Evolutionary conservation across 176 grass and related monocot genomes (phyloP), one percentile per base, ranked within the genome.

Genomic region (Oryza punctata): DNA sequence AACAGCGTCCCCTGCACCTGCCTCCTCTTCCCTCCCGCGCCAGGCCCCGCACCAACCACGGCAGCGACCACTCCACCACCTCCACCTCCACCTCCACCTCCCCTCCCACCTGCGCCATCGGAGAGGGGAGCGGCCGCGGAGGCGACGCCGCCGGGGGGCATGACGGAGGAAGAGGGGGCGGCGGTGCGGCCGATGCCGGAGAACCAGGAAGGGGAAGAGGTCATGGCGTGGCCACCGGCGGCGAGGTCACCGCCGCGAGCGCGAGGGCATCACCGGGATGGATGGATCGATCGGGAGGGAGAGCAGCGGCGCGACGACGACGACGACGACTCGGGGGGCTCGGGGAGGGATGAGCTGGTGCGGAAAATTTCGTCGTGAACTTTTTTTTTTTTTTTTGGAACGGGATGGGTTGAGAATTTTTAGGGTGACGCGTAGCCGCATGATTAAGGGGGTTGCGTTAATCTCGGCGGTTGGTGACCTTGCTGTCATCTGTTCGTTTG

Each of bases 191-290:
- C 35, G 84, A 95, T 74, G 70, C 87, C 96, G 63, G 93, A 78
- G 77, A 99, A 94, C 93, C 93, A 99, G 61, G 94, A 94, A 43
- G 87, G 70, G 44, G 85, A 65, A 16, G 89, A 82, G 77, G 85
- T 70, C 73, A 87, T 85, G n/a, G 80, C 59, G 49, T 19, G 52
- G 63, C 67, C 50, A 73, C 83, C 73, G 49, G 14, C 80, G 81
- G 64, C 45, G 71, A 69, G 67, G 85, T 89, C 80, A 68, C 80
- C 28, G 63, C 61, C 23, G 52, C 67, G 67, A 66, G 72, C 27
- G 52, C 67, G 67, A 60, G 72, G 29, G 52, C 83, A 84, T 84
- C 82, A 63, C 30, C 67, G 84, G 7, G 67, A 60, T 23, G 30
- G 19, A 32, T 46, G 14, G 52, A 57, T 21, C 52, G 49, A 19